Percentiles rank a stretch among this genome's conserved stretches.
Conservation (phyloP, 2,329 filamentous ascomycete genomes). For the Fusarium brachygibbosum region DNA sequence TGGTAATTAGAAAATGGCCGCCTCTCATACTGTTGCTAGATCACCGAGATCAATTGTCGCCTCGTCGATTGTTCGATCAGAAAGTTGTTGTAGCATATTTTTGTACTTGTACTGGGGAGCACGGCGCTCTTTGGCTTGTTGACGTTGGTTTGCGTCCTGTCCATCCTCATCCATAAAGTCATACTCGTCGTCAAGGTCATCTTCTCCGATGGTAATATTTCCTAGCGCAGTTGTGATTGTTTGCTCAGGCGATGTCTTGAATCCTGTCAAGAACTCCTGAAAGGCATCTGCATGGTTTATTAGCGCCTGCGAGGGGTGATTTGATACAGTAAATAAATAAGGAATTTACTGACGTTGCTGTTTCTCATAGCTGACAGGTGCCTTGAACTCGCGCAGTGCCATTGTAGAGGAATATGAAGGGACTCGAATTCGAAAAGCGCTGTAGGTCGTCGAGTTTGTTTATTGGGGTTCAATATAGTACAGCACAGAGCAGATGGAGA, state of each 20-base stretch:
- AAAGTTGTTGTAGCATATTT: constrained; percentile 86
- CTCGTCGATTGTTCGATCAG: constrained; percentile 82
- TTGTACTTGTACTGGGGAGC: constrained; percentile 87
- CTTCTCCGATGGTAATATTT: constrained; percentile 87
- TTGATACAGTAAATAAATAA: constrained; percentile 7
- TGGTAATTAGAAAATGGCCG: background rate
- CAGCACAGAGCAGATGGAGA: constrained; percentile 21
- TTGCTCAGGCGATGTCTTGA: constrained; percentile 82
- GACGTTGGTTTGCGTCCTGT: constrained; percentile 66
- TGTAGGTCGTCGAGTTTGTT: constrained; percentile 28
- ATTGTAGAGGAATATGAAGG: constrained; percentile 63
- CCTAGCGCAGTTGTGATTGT: constrained; percentile 85
- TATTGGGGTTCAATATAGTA: constrained; percentile 13
- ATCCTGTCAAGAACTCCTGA: constrained; percentile 87
- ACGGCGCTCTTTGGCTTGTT: constrained; percentile 63
- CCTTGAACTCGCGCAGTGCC: constrained; percentile 85
- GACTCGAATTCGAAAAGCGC: constrained; percentile 36
- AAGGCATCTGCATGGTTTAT: constrained; percentile 73
- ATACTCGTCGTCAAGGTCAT: constrained; percentile 89
- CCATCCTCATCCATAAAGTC: constrained; percentile 91
- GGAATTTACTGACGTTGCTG: constrained; percentile 77
- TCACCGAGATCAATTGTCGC: constrained; percentile 92
- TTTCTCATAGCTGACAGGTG: constrained; percentile 86
- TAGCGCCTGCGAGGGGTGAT: constrained; percentile 44
- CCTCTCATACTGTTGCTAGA: constrained; percentile 73